These are phyloP conservation scores for Serendipita sp. DNA, from an alignment of 768 basidiomycete species.

Conservation along the genomic window DNA sequence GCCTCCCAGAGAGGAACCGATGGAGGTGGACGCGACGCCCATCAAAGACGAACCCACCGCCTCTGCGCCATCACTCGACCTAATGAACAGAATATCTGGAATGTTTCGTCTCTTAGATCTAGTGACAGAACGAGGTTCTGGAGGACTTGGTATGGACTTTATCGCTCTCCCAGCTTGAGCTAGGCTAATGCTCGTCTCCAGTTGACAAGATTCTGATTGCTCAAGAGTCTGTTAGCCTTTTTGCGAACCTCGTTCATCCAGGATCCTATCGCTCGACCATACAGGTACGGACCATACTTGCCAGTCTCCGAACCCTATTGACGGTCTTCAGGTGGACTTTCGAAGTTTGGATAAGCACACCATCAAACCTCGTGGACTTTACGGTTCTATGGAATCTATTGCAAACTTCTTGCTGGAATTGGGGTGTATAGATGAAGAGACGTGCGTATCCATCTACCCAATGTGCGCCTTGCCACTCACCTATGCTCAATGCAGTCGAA, in stretches of 20 bases:
- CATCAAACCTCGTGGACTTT: slow-evolving; percentile 39
- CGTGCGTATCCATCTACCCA: slow-evolving; percentile 21
- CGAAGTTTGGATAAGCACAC: slow-evolving; percentile 29
- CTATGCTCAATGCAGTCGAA: neutral
- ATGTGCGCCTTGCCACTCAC: neutral
- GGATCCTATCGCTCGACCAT: slow-evolving; percentile 36
- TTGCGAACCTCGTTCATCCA: slow-evolving; percentile 36
- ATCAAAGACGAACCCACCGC: neutral
- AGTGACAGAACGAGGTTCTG: slow-evolving; percentile 34
- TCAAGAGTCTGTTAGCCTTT: slow-evolving; percentile 31
- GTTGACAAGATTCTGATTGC: slow-evolving; percentile 51
- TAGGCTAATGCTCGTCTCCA: slow-evolving; percentile 14
- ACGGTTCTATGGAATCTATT: slow-evolving; percentile 39
- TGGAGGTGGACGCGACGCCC: neutral
- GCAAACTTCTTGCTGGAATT: slow-evolving; percentile 28
- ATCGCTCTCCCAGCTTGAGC: neutral
- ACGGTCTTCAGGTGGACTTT: slow-evolving; percentile 45
- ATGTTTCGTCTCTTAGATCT: slow-evolving; percentile 41
- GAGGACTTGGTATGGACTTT: slow-evolving; percentile 39
- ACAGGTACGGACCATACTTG: slow-evolving; percentile 21
- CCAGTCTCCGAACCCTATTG: neutral
- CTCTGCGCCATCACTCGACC: neutral
- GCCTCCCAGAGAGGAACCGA: neutral
- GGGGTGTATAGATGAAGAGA: slow-evolving; percentile 23
- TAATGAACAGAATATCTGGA: slow-evolving; percentile 22